Evolutionary conservation across 768 basidiomycete genomes (phyloP), one percentile per base, ranked within the genome.

Genomic region (Mycena epipterygia): DNA sequence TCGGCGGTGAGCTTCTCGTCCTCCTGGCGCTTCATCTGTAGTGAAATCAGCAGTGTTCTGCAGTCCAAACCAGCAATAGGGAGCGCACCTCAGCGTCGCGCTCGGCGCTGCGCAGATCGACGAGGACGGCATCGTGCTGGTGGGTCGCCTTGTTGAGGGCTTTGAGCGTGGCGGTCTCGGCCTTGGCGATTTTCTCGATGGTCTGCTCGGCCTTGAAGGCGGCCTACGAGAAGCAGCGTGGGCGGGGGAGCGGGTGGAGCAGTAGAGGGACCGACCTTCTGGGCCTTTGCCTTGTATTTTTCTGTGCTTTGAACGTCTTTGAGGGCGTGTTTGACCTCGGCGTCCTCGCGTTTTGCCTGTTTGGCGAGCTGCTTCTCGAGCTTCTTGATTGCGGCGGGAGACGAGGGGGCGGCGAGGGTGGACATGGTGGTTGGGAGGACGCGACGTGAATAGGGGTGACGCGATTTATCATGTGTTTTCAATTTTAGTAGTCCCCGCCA

Each of bases 251-350:
- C 65, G 60, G 13, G 53, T 27, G 11, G 42, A 30, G 6, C 17
- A 42, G 48, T 14, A 32, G 17, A 13, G 41, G 33, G 32, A 21
- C 19, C n/a, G 60, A 88, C 89, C 82, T 90, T 91, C 64, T 84
- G 80, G 29, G 86, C 84, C 74, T 88, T 89, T 37, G 80, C 75
- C 64, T 88, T 83, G 17, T 79, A 77, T 81, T 91, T 90, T 76
- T 92, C 89, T 11, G 84, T 82, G 35, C 81, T 80, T 23, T 80
- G 79, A 35, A 92, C 80, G 56, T 90, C 88, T 75, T 89, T 89
- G 70, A 89, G 70, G 37, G 87, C 84, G 52, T 85, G 83, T 76
- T 89, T 84, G 73, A 92, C 77, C 35, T 79, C 79, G 53, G 79
- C 83, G 62, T 87, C 82, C 76, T 90, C 89, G 29, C 82, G 80